Evolutionary conservation across 768 basidiomycete genomes (phyloP).

Genomic region (Termitomyces sp.): DNA sequence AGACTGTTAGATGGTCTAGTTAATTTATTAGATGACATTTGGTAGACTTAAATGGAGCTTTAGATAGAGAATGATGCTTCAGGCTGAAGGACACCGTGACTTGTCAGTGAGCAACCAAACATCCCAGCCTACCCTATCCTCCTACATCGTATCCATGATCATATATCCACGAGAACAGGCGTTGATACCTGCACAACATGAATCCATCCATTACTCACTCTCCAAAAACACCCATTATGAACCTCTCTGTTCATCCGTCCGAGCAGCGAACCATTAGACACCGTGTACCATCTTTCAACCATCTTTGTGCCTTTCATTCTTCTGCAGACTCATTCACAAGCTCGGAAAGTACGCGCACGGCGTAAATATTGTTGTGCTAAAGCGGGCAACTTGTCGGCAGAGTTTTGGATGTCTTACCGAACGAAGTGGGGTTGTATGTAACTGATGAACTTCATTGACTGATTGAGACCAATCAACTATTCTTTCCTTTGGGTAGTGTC

Average conservation of each 20-base stretch:
- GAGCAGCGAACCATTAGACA: not conserved
- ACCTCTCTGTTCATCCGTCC: not conserved
- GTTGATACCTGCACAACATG: not conserved
- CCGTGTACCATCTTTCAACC: not conserved
- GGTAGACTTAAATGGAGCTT: no score
- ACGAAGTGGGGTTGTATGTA: not conserved
- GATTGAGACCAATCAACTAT: no score
- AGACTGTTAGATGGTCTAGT: not conserved
- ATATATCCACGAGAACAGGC: not conserved
- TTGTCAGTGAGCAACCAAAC: constrained; percentile 2
- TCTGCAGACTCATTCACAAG: not conserved
- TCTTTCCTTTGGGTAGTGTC: no score
- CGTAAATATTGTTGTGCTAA: not conserved
- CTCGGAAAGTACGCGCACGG: not conserved
- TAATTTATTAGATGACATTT: not conserved
- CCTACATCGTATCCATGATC: constrained; percentile 4
- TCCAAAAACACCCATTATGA: not conserved
- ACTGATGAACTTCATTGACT: no score
- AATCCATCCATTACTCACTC: not conserved
- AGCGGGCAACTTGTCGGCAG: not conserved
- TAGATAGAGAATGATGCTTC: no score
- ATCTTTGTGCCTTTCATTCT: not conserved
- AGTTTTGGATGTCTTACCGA: not conserved
- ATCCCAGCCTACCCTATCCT: constrained; percentile 2
- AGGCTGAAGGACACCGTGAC: not conserved